Base-by-base conservation (phyloP, 768 basidiomycete species). In the Tylopilus balloui region DNA sequence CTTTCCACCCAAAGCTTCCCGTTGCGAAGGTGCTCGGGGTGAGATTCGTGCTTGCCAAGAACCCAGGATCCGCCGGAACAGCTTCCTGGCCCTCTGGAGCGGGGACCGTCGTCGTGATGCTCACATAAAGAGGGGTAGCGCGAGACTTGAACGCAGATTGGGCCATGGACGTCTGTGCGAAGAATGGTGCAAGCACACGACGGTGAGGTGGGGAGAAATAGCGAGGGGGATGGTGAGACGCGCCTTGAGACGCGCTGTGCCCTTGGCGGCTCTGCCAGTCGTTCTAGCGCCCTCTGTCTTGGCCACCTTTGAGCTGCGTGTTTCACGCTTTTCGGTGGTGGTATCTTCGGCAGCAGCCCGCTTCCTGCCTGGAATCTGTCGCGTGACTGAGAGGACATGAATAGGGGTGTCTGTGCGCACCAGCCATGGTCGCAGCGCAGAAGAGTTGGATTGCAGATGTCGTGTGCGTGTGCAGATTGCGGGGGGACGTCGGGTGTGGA, bases 1-100 rank as follows among this genome's bases (percentile, higher is more conserved):
- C 88, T 64, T 89, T 91, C 89, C 89, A 92, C 15, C 90, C 89
- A 63, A 85, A 88, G 61, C 85, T 87, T 11, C 88, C 87, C 0
- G 87, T 88, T 13, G 71, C 59, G 66, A 92, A 89, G 32, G 77
- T 71, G 50, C 68, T 76, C 2, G 89, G 79, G 4, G 75, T 55
- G 7, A 89, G 73, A 0, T 77, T 76, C 19, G 82, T 63, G 35
- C 68, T 74, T 14, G 78, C 79, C 53, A 89, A 71, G 61, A 78
- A 74, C 10, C 85, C 87, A 23, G 79, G 72, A 65, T 88, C 88
- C 4, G 62, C 66, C 4, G 68, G 58, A 5, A 60, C 56, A 11
- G 70, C 53, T 17, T 62, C 63, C 20, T 69, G 61, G 25, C 65
- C 58, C 28, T 63, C 66, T 14, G 63, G 43, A 20, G 63, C 64